phyloP scores from a whole-genome alignment of 2,329 filamentous ascomycete species.

The Hymenoscyphus repandus region DNA sequence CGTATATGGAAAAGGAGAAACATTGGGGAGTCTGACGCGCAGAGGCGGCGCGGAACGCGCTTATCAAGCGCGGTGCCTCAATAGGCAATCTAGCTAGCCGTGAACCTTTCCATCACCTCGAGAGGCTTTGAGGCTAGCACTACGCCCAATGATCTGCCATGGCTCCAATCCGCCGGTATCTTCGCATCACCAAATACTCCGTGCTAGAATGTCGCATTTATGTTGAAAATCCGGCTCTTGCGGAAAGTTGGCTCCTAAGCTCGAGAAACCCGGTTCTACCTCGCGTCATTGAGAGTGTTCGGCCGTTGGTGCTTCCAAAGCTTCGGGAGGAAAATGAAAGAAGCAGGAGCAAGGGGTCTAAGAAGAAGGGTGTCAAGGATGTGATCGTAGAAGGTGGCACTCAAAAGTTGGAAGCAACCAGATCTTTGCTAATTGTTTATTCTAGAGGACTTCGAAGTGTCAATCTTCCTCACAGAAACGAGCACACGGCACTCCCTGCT shows the following conservation, averaged over 20 bases:
- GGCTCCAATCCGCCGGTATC: slow-evolving; percentile 83
- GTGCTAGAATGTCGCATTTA: slow-evolving; percentile 97
- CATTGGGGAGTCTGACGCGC: too few species aligned
- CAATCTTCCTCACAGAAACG: slow-evolving; percentile 86
- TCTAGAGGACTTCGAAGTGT: slow-evolving; percentile 89
- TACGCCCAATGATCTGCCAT: slow-evolving; percentile 40
- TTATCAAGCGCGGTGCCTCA: too few species aligned
- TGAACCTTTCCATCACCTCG: too few species aligned
- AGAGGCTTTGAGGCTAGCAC: too few species aligned
- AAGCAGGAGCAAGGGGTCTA: slow-evolving; percentile 54
- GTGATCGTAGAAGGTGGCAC: slow-evolving; percentile 67
- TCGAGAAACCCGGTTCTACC: slow-evolving; percentile 70
- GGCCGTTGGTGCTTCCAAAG: slow-evolving; percentile 83
- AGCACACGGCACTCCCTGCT: slow-evolving; percentile 80
- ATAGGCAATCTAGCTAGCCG: too few species aligned
- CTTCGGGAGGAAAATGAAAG: slow-evolving; percentile 80
- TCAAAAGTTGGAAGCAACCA: not conserved
- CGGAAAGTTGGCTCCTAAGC: slow-evolving; percentile 78
- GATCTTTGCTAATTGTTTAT: slow-evolving; percentile 9
- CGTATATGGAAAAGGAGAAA: too few species aligned
- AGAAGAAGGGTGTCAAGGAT: slow-evolving; percentile 71
- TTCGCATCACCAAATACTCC: slow-evolving; percentile 87
- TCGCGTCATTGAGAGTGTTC: slow-evolving; percentile 77
- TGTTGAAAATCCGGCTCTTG: slow-evolving; percentile 81
- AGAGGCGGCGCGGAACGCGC: too few species aligned